Percentiles rank a stretch among this genome's conserved stretches.
Evolutionary conservation across 2,329 filamentous ascomycete genomes (phyloP).

Genomic region (Mycosphaerella sp.): DNA sequence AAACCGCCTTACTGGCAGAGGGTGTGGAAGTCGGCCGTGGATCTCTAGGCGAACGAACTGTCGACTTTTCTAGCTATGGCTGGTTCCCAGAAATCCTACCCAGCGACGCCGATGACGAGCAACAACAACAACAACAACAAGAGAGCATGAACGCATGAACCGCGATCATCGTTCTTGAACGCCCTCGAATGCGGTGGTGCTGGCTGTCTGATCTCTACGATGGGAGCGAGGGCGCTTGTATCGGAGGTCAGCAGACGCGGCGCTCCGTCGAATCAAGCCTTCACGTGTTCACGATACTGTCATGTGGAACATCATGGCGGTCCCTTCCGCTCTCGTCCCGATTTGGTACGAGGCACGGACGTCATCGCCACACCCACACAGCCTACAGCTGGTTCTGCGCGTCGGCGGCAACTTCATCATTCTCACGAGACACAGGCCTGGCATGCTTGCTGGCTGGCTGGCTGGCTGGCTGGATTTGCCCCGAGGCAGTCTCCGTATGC

Average conservation of each 20-base stretch:
- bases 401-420: background rate
- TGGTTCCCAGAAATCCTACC: constrained; percentile 42
- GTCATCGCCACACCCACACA: background rate
- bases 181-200: background rate
- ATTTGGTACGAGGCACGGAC: constrained; percentile 9
- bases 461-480: background rate
- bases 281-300: constrained; percentile 8
- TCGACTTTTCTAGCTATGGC: constrained; percentile 43
- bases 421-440: constrained; percentile 10
- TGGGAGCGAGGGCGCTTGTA: background rate
- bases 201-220: constrained; percentile 1
- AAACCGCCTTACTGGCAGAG: constrained; percentile 41
- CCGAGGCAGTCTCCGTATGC: constrained; percentile 3
- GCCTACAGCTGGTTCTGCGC: no score
- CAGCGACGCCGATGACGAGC: constrained; percentile 22
- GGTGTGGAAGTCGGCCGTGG: constrained; percentile 43
- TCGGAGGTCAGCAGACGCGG: constrained; percentile 11
- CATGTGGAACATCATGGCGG: constrained; percentile 3
- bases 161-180: background rate
- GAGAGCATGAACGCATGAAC: constrained; percentile 3
- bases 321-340: constrained; percentile 3
- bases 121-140: background rate
- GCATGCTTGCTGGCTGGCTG: background rate
- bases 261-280: constrained; percentile 13
- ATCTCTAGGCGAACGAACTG: constrained; percentile 42